Percentiles rank a stretch among this genome's conserved stretches.
Conservation (phyloP, 2,329 filamentous ascomycete species). For the Sporothrix globosa region DNA sequence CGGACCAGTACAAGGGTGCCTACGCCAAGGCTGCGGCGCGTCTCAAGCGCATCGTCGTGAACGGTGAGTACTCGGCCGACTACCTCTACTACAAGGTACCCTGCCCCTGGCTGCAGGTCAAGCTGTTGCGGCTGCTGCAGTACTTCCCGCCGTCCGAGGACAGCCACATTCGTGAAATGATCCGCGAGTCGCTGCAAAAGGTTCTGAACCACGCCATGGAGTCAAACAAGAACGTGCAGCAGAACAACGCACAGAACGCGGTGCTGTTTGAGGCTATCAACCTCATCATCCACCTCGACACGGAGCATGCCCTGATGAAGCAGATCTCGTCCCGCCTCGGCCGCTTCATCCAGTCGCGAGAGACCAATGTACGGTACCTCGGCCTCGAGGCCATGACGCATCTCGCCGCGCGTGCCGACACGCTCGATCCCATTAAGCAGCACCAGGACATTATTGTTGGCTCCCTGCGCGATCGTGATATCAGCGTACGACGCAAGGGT, state of each 20-base stretch:
- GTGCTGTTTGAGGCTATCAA: constrained; percentile 99
- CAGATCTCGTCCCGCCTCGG: constrained; percentile 90
- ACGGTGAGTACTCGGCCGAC: constrained; percentile 84
- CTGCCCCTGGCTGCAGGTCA: constrained; percentile 97
- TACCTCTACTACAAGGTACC: constrained; percentile 99
- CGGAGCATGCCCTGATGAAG: constrained; percentile 91
- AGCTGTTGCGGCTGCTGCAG: constrained; percentile 86
- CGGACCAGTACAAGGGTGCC: constrained; percentile 91
- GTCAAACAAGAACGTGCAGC: constrained; percentile 96
- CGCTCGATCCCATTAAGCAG: constrained; percentile 94
- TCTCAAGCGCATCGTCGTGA: constrained; percentile 86
- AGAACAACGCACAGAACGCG: constrained; percentile 98
- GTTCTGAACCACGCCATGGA: constrained; percentile 92
- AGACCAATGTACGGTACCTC: constrained; percentile 96
- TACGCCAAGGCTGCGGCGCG: constrained; percentile 92
- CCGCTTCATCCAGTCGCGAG: constrained; percentile 93
- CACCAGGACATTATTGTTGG: constrained; percentile 96
- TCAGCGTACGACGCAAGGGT: constrained; percentile 93
- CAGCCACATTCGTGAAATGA: constrained; percentile 85
- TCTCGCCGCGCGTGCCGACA: constrained; percentile 89
- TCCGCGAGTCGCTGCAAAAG: constrained; percentile 86
- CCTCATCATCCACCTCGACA: constrained; percentile 95
- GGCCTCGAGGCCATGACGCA: constrained; percentile 98
- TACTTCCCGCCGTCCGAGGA: constrained; percentile 98
- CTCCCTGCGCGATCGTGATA: constrained; percentile 91